phyloP scores from a whole-genome alignment of 345 rosid genomes.

The Microthlaspi erraticum region DNA sequence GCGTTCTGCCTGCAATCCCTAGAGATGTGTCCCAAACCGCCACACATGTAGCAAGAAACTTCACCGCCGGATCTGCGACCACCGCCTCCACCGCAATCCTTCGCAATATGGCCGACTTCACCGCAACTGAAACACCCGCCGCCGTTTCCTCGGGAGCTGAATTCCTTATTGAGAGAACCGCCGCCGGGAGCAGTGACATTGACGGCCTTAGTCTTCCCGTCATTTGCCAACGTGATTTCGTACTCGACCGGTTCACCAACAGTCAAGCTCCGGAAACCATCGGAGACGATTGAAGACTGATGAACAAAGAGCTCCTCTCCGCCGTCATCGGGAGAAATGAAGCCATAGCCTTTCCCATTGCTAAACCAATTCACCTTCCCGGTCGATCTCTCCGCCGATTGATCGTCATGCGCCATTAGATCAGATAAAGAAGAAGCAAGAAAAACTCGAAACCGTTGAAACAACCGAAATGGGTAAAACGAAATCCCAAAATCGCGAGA shows the following conservation, averaged over 20 bases:
- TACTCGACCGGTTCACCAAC: slow-evolving; percentile 64
- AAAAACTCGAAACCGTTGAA: slow-evolving; percentile 37
- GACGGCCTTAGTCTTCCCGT: slow-evolving; percentile 54
- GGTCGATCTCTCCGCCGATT: slow-evolving; percentile 49
- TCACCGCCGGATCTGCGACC: slow-evolving; percentile 48
- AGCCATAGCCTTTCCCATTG: slow-evolving; percentile 71
- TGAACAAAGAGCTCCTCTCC: slow-evolving; percentile 79
- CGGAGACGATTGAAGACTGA: slow-evolving; percentile 68
- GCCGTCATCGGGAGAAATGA: slow-evolving; percentile 73
- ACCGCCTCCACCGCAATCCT: slow-evolving; percentile 46
- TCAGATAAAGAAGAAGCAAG: background rate
- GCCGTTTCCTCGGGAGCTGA: slow-evolving; percentile 38
- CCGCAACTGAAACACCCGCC: slow-evolving; percentile 50
- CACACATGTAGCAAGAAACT: slow-evolving; percentile 54
- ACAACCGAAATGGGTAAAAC: slow-evolving; percentile 8
- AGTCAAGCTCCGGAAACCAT: slow-evolving; percentile 61
- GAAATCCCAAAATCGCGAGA: slow-evolving; percentile 29
- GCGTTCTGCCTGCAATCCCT: slow-evolving; percentile 54
- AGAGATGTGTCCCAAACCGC: slow-evolving; percentile 55
- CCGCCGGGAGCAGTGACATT: slow-evolving; percentile 61
- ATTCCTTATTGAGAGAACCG: slow-evolving; percentile 45
- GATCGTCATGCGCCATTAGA: slow-evolving; percentile 48
- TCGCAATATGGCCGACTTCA: slow-evolving; percentile 48
- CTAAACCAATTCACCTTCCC: slow-evolving; percentile 73
- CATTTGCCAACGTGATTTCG: slow-evolving; percentile 42